Evolutionary conservation across 345 rosid species (phyloP).

Genomic region (Ceriops zippeliana): DNA sequence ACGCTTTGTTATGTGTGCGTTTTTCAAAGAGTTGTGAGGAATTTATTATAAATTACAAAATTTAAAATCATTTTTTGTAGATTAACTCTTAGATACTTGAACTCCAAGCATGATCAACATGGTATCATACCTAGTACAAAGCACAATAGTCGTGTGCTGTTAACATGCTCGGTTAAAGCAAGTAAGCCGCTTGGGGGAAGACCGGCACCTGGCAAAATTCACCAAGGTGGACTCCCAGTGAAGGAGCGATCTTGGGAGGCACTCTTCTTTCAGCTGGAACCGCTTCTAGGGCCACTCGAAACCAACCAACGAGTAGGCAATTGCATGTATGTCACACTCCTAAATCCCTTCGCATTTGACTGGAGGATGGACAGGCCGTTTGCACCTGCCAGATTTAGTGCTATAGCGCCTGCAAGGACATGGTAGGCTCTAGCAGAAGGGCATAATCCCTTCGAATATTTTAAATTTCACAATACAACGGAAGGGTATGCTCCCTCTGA

Average conservation of each 20-base stretch:
- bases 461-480: too few species aligned
- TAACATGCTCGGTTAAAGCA: constrained; percentile 62
- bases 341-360: constrained; percentile 52
- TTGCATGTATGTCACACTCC: constrained; percentile 58
- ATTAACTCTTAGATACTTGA: constrained; percentile 28
- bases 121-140: constrained; percentile 50
- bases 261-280: constrained; percentile 68
- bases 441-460: too few species aligned
- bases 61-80: too few species aligned
- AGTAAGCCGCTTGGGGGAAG: constrained; percentile 65
- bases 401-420: too few species aligned
- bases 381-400: too few species aligned
- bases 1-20: too few species aligned
- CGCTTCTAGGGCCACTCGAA: constrained; percentile 57
- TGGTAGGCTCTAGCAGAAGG: too few species aligned
- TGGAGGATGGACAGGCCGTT: constrained; percentile 49
- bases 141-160: constrained; percentile 73
- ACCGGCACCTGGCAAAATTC: constrained; percentile 48
- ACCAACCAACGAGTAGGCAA: constrained; percentile 52
- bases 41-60: too few species aligned
- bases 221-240: constrained; percentile 30
- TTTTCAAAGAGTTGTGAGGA: too few species aligned
- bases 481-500: too few species aligned
- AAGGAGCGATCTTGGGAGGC: constrained; percentile 69
- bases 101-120: constrained; percentile 42